Percentiles rank a stretch among this genome's conserved stretches.
Evolutionary conservation across 805 yeast species (phyloP).

Genomic region (Kodamaea neixiangensis): DNA sequence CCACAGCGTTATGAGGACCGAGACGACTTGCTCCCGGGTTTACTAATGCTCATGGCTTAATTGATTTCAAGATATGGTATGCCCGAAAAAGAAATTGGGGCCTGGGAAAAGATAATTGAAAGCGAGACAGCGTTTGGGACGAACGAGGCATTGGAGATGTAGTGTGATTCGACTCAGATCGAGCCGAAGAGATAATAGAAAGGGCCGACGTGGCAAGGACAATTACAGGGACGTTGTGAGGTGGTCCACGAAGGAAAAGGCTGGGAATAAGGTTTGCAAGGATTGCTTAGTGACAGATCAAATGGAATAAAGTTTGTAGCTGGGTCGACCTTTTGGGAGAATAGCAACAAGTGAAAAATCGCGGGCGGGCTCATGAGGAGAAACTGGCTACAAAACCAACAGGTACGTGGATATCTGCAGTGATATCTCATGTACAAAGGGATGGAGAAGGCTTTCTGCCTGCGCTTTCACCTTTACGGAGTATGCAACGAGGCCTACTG

Average conservation of each 20-base stretch:
- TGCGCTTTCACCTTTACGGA: background rate
- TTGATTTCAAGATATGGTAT: no score
- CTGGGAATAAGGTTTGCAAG: background rate
- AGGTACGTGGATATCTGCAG: background rate
- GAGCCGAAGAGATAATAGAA: no score
- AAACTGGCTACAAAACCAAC: background rate
- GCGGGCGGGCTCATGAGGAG: conserved; percentile 1
- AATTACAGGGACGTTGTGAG: background rate
- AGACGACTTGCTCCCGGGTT: no score
- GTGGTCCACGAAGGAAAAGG: background rate
- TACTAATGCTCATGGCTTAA: no score
- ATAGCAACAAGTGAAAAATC: conserved; percentile 3
- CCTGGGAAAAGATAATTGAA: no score
- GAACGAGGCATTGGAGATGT: no score
- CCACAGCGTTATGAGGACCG: no score
- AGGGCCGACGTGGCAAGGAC: background rate
- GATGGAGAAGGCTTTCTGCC: background rate
- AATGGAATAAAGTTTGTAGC: background rate
- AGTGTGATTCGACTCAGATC: no score
- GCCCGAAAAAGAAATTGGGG: no score
- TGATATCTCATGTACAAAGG: background rate
- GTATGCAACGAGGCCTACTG: background rate
- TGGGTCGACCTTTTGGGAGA: background rate
- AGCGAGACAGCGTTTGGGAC: no score
- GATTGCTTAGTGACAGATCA: background rate